Evolutionary conservation across 257 asterid genomes (phyloP).

Genomic region (Hygrophila difformis): DNA sequence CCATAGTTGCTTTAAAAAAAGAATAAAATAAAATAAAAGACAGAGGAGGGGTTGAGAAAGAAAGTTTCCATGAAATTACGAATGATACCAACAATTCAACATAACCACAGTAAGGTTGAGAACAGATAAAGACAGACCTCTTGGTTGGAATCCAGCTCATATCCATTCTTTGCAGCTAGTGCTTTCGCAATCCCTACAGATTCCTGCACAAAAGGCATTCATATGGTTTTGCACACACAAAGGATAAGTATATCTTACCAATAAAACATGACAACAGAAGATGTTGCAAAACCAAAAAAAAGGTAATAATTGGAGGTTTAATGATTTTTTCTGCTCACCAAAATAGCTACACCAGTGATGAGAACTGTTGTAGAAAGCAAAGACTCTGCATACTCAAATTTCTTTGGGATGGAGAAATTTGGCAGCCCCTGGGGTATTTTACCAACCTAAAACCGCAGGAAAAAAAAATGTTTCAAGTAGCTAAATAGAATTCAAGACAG

Average conservation of each 20-base stretch:
- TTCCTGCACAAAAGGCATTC: constrained; percentile 55
- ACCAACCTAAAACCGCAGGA: constrained; percentile 59
- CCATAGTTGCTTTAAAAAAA: constrained; percentile 2
- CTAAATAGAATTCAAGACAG: neutral
- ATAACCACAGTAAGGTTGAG: constrained; percentile 7
- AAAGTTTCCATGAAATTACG: no score
- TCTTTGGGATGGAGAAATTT: constrained; percentile 78
- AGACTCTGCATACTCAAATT: constrained; percentile 48
- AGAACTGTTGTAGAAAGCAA: constrained; percentile 88
- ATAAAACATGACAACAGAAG: constrained; percentile 7
- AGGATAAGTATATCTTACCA: no score
- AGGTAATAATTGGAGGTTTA: constrained; percentile 6
- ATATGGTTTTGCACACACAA: no score
- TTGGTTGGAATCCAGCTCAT: constrained; percentile 90
- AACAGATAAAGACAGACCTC: constrained; percentile 47
- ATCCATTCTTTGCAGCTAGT: constrained; percentile 90
- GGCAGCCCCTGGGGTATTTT: constrained; percentile 98
- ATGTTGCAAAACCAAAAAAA: constrained; percentile 7
- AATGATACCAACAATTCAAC: constrained; percentile 4
- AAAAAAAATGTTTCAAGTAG: constrained; percentile 15
- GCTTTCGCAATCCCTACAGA: constrained; percentile 98
- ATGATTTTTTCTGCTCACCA: constrained; percentile 46
- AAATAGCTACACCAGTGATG: constrained; percentile 98
- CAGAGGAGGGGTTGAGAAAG: no score
- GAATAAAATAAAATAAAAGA: no score